Conservation (phyloP, 2,329 filamentous ascomycete genomes). For the Pseudocercospora fijiensis region DNA sequence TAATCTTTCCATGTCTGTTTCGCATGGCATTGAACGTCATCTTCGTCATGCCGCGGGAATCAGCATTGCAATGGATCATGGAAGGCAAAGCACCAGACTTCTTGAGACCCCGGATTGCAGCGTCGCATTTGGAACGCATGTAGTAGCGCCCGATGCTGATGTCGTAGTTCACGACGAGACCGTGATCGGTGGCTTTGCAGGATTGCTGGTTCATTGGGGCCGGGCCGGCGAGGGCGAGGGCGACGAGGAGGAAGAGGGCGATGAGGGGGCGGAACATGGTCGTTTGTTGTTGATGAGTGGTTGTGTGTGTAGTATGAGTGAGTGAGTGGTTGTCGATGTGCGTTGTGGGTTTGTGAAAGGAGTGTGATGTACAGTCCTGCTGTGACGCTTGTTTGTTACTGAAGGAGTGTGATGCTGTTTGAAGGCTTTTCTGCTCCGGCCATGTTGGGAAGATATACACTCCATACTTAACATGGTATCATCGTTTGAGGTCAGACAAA, state of each 20-base stretch:
- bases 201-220: conserved; percentile 2
- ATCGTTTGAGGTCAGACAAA: neutral
- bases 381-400: neutral
- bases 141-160: neutral
- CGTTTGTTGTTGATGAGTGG: neutral
- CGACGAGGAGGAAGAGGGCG: neutral
- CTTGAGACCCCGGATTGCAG: neutral
- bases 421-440: neutral
- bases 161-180: neutral
- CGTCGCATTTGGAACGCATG: neutral
- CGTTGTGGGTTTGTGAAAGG: neutral
- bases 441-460: neutral
- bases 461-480: neutral
- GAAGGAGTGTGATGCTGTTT: neutral
- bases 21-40: conserved; percentile 1
- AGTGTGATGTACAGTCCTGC: neutral
- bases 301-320: neutral
- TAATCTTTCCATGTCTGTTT: neutral
- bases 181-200: neutral
- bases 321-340: neutral
- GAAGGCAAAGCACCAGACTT: neutral
- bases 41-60: neutral
- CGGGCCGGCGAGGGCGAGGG: neutral
- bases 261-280: neutral
- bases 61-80: neutral